Percentiles rank a stretch among this genome's conserved stretches.
phyloP scores from a whole-genome alignment of 2,329 filamentous ascomycete species.

The Nothophaeocryptopus gaeumannii region DNA sequence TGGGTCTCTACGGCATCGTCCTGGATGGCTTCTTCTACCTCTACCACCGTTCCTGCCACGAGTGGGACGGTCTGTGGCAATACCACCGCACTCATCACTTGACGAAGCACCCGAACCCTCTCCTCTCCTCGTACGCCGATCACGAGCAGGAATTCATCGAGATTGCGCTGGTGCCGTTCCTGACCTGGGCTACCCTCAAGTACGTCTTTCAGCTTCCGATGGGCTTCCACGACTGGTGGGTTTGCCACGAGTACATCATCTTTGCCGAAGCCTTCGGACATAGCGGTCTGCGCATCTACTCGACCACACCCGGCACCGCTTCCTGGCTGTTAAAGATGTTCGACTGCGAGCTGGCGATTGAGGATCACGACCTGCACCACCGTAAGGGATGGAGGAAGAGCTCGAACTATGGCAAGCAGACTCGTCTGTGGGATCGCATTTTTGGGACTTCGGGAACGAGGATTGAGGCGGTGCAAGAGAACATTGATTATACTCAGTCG shows the following conservation, averaged over 20 bases:
- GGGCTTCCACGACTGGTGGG: conserved; percentile 50
- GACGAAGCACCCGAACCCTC: conserved; percentile 46
- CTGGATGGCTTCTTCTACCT: conserved; percentile 49
- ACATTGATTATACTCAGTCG: conserved; percentile 15
- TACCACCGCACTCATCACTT: conserved; percentile 48
- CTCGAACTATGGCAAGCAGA: conserved; percentile 42
- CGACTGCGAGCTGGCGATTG: conserved; percentile 41
- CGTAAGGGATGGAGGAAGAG: conserved; percentile 41
- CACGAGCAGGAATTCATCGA: conserved; percentile 45
- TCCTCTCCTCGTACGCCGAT: conserved; percentile 45
- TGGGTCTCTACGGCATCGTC: conserved; percentile 43
- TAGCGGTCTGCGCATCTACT: conserved; percentile 40
- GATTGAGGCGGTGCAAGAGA: conserved; percentile 33
- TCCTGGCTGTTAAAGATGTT: conserved; percentile 36
- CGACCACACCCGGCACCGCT: conserved; percentile 36
- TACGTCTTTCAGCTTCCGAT: conserved; percentile 41
- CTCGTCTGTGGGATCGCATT: conserved; percentile 33
- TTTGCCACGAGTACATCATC: conserved; percentile 46
- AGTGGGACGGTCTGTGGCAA: conserved; percentile 41
- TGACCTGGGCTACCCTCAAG: conserved; percentile 40
- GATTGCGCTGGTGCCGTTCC: conserved; percentile 42
- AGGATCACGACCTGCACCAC: conserved; percentile 45
- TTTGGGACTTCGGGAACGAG: conserved; percentile 34
- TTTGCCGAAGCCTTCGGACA: conserved; percentile 43
- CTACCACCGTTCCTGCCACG: conserved; percentile 46